Conservation (phyloP, 106 monocot genomes). For the Amphibolis antarctica region DNA sequence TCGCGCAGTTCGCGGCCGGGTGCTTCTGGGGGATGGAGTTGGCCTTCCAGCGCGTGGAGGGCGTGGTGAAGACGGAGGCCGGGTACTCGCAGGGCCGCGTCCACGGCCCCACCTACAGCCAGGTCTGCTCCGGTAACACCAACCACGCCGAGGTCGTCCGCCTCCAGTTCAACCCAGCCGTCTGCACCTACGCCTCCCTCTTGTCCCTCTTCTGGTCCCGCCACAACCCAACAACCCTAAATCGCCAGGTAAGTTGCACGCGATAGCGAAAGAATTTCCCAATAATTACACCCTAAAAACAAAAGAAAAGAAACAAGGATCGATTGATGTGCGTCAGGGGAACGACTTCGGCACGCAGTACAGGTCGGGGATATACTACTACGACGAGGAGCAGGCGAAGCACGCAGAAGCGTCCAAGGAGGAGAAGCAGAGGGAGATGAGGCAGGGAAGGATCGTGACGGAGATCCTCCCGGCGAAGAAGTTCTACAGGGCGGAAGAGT, state of each 20-base stretch:
- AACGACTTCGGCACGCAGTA: constrained; percentile 77
- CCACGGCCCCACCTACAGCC: constrained; percentile 41
- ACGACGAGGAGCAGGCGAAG: constrained; percentile 41
- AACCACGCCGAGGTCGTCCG: constrained; percentile 68
- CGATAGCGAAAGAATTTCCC: too few species aligned
- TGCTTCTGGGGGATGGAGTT: constrained; percentile 86
- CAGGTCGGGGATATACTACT: constrained; percentile 77
- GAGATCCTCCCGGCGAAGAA: constrained; percentile 68
- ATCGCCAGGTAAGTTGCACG: constrained; percentile 47
- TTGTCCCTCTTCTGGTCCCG: constrained; percentile 60
- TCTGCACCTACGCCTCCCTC: constrained; percentile 40
- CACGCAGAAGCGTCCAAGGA: constrained; percentile 41
- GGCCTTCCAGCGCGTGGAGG: constrained; percentile 53
- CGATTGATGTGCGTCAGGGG: constrained; percentile 23
- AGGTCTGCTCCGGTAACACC: constrained; percentile 48
- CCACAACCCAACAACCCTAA: constrained; percentile 67
- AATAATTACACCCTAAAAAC: too few species aligned
- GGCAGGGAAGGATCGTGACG: constrained; percentile 37
- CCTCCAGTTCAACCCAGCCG: constrained; percentile 52
- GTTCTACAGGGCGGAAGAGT: constrained; percentile 76
- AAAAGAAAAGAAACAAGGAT: too few species aligned
- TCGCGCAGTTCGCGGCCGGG: constrained; percentile 63
- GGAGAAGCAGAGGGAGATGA: constrained; percentile 33
- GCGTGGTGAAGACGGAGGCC: constrained; percentile 72
- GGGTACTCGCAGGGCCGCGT: constrained; percentile 74